Evolutionary conservation across 345 rosid species (phyloP), one percentile per base, ranked within the genome.

Genomic region (Noccaea bulbosa): DNA sequence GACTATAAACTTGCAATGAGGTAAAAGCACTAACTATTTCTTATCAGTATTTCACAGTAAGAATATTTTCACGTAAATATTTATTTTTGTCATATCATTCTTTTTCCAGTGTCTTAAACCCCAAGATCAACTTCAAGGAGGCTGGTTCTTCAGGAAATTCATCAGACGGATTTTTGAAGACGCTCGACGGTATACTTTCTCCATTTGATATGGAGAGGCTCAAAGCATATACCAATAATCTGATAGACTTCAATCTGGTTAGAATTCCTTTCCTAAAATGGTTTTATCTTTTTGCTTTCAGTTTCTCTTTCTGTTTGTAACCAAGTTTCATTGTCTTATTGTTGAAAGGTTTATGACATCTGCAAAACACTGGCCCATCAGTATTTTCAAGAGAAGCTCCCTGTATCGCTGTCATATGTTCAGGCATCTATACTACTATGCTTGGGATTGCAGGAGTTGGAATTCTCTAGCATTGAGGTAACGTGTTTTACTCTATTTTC

Each of bases 1-100:
- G 98, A 95, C 53, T 88, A 84, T 65, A 95, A 90, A 77, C 97
- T 95, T 80, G 92, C 87, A 37, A 87, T 92, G 99, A 95, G 96
- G 99, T 87, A 34, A 71, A 78, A 20, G 22, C 61, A 40, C 59
- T 51, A 16, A 71, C 69, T 62, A 5, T 43, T 71, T 77, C n/a
- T 52, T 49, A 16, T 27, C 65, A 46, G 34, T 48, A 22, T 8
- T 48, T 57, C 15, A 14, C 7, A 11, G 61, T 15, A 38, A 57
- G 40, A 61, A 30, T 4, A n/a, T 0, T 27, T n/a, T 14, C 32
- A 38, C 34, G 3, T 15, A 4, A 59, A 12, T 22, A 11, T 11
- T 30, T 20, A 5, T 17, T 22, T 1, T 35, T 17, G 9, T 15
- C 11, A 6, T 34, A 32, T 49, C 52, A 17, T 50, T 62, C 46